These are phyloP conservation scores for Colletotrichum sojae DNA, from an alignment of 2,329 filamentous ascomycete species.

Conservation along the genomic window DNA sequence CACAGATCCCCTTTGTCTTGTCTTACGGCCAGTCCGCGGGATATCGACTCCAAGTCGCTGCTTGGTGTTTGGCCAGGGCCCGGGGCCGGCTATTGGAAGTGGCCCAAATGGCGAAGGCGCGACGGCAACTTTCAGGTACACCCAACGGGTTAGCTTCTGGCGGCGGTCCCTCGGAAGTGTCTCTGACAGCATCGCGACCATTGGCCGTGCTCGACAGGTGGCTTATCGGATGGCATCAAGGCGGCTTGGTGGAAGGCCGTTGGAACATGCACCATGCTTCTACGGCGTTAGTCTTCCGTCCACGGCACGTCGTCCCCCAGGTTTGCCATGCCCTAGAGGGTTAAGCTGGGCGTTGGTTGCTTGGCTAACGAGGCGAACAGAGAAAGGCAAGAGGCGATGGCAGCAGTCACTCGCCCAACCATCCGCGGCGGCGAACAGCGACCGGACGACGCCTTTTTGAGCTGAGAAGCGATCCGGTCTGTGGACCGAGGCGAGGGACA, in stretches of 20 bases:
- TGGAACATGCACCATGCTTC: constrained; percentile 42
- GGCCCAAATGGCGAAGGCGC: constrained; percentile 19
- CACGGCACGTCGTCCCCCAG: constrained; percentile 30
- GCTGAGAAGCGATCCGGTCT: not conserved
- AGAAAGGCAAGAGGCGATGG: constrained; percentile 3
- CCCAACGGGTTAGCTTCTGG: constrained; percentile 27
- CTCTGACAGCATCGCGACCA: constrained; percentile 34
- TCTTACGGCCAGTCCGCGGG: constrained; percentile 36
- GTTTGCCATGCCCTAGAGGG: constrained; percentile 12
- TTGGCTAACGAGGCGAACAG: constrained; percentile 28
- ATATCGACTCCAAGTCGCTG: constrained; percentile 15
- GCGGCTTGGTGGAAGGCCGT: constrained; percentile 39
- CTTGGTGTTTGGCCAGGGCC: constrained; percentile 10
- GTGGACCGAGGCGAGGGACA: constrained; percentile 11
- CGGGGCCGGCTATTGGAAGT: constrained; percentile 23
- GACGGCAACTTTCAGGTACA: constrained; percentile 3
- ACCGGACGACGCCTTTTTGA: constrained; percentile 9
- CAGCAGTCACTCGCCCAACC: not conserved
- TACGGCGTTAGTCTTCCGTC: constrained; percentile 32
- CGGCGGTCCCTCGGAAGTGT: constrained; percentile 27
- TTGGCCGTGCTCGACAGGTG: constrained; percentile 28
- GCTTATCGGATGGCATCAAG: constrained; percentile 39
- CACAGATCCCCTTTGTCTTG: constrained; percentile 37
- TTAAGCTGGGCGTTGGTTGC: constrained; percentile 34
- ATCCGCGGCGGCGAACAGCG: constrained; percentile 5